Evolutionary conservation across 2,329 filamentous ascomycete species (phyloP).

Genomic region (Aspergillus oerlinghausenensis): DNA sequence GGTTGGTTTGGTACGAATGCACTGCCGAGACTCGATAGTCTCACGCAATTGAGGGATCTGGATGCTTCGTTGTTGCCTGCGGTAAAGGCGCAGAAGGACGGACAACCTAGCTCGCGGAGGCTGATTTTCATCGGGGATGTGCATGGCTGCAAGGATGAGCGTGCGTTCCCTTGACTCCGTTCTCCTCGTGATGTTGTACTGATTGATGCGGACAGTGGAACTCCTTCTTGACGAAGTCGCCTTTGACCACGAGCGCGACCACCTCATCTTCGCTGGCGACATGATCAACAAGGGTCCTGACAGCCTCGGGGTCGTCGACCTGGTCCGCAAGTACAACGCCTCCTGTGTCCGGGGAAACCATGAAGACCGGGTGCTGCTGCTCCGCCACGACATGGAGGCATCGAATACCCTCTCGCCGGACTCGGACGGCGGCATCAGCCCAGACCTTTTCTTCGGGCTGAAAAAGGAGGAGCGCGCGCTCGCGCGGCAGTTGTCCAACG

Average conservation of each 20-base stretch:
- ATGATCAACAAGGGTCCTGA: slow-evolving; percentile 84
- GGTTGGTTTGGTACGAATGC: slow-evolving; percentile 47
- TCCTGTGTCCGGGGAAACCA: slow-evolving; percentile 87
- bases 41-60: slow-evolving; percentile 49
- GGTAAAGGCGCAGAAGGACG: slow-evolving; percentile 7
- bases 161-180: slow-evolving; percentile 35
- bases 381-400: slow-evolving; percentile 47
- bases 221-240: slow-evolving; percentile 62
- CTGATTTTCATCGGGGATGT: slow-evolving; percentile 86
- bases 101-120: slow-evolving; percentile 44
- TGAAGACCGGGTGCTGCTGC: slow-evolving; percentile 77
- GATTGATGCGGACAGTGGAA: slow-evolving; percentile 32
- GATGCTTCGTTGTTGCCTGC: slow-evolving; percentile 45
- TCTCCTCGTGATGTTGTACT: neutral
- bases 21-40: slow-evolving; percentile 44
- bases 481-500: slow-evolving; percentile 52
- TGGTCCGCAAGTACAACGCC: slow-evolving; percentile 68
- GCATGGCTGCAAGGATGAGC: slow-evolving; percentile 73
- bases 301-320: slow-evolving; percentile 69
- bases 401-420: slow-evolving; percentile 15
- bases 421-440: slow-evolving; percentile 26
- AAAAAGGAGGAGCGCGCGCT: slow-evolving; percentile 43
- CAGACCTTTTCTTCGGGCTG: slow-evolving; percentile 17
- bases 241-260: slow-evolving; percentile 62
- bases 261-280: slow-evolving; percentile 72